These are phyloP conservation scores for Comarum palustre DNA, from an alignment of 306 rosid genomes.

Conservation along the genomic window DNA sequence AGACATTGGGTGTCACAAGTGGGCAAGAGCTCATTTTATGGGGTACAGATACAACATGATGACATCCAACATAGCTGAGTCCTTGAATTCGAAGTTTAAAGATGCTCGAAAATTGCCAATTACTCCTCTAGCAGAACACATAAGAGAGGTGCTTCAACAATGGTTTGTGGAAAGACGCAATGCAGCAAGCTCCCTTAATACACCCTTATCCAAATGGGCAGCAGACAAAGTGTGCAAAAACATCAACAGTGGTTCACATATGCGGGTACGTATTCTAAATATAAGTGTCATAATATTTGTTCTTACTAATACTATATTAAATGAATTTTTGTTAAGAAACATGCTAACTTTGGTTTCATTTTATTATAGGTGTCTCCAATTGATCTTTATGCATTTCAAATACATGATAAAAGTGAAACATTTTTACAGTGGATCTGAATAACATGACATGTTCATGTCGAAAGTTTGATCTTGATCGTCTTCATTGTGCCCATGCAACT, in stretches of 20 bases:
- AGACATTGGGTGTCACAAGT: too few species aligned
- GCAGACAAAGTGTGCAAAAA: background rate
- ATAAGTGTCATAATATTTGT: background rate
- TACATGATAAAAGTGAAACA: background rate
- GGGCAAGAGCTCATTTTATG: too few species aligned
- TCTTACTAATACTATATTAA: too few species aligned
- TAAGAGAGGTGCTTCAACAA: too few species aligned
- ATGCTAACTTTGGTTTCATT: background rate
- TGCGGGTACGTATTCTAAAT: background rate
- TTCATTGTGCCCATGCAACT: background rate
- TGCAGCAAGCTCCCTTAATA: background rate
- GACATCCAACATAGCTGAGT: too few species aligned
- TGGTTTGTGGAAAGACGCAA: background rate
- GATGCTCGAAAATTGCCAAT: too few species aligned
- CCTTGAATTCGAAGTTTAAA: too few species aligned
- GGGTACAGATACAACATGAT: too few species aligned
- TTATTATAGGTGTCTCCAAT: background rate
- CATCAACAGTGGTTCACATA: background rate
- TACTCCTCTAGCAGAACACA: too few species aligned
- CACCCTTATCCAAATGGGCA: background rate
- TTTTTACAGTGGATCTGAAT: background rate
- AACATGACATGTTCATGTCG: background rate
- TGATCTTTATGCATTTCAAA: background rate
- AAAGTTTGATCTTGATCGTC: background rate
- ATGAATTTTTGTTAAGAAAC: background rate